Conservation (phyloP, 1,284 basidiomycete species). For the Pisolithus thermaeus region DNA sequence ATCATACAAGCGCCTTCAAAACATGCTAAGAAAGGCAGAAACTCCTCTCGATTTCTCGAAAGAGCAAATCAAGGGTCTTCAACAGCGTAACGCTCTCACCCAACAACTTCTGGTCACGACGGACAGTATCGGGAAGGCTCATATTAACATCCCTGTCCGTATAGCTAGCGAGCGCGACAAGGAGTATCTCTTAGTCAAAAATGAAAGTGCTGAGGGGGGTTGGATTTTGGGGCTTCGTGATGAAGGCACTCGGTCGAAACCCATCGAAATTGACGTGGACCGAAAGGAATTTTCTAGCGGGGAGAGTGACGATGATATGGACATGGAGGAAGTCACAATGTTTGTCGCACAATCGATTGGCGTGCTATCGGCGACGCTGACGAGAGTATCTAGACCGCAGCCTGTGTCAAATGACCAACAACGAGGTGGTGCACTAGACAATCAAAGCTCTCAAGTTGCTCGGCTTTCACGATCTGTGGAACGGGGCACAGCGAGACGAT, state of each 20-base stretch:
- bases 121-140: slow-evolving; percentile 86
- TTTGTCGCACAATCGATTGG: slow-evolving; percentile 31
- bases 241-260: slow-evolving; percentile 70
- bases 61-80: slow-evolving; percentile 88
- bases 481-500: slow-evolving; percentile 34
- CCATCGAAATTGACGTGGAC: slow-evolving; percentile 79
- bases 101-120: slow-evolving; percentile 94
- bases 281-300: slow-evolving; percentile 24
- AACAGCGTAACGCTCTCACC: slow-evolving; percentile 87
- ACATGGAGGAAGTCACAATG: slow-evolving; percentile 77
- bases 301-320: slow-evolving; percentile 47
- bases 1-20: slow-evolving; percentile 84
- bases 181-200: slow-evolving; percentile 92
- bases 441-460: slow-evolving; percentile 42
- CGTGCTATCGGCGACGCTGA: slow-evolving; percentile 13
- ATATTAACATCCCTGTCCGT: slow-evolving; percentile 85
- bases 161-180: slow-evolving; percentile 93
- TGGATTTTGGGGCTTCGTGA: slow-evolving; percentile 91
- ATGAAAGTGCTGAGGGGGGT: slow-evolving; percentile 79
- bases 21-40: slow-evolving; percentile 78
- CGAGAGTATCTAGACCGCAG: slow-evolving; percentile 27
- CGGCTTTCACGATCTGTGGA: slow-evolving; percentile 27
- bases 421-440: slow-evolving; percentile 59
- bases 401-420: slow-evolving; percentile 45
- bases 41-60: slow-evolving; percentile 94